Conservation (phyloP, 225 moss, liverwort and hornwort genomes). For the Marchantia polymorpha region DNA sequence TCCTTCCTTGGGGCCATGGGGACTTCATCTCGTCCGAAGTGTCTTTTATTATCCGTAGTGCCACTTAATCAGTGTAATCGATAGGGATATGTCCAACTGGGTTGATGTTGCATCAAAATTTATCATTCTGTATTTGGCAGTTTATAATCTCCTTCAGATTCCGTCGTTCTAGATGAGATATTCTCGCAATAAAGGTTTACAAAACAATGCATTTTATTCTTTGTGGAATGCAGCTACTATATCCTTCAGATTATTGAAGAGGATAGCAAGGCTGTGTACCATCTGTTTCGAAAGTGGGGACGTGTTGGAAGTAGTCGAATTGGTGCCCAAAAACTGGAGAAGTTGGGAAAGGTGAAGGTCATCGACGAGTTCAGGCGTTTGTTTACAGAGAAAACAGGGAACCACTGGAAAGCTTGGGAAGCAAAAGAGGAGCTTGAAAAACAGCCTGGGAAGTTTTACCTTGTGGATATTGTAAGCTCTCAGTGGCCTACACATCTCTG, state of each 20-base stretch:
- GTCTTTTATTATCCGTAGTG: too few species aligned
- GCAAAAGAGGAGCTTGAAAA: slow-evolving; percentile 71
- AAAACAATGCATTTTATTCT: not conserved
- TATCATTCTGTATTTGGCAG: too few species aligned
- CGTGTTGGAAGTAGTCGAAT: slow-evolving; percentile 80
- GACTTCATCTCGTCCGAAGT: not conserved
- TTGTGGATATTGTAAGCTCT: slow-evolving; percentile 81
- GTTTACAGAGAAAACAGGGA: slow-evolving; percentile 86
- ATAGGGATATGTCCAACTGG: too few species aligned
- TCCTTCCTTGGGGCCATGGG: not conserved
- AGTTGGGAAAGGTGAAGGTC: slow-evolving; percentile 52
- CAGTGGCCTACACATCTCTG: not conserved
- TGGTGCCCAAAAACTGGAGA: slow-evolving; percentile 77
- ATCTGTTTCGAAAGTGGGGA: slow-evolving; percentile 96
- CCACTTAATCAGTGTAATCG: not conserved
- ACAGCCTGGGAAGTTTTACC: slow-evolving; percentile 81
- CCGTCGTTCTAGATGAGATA: too few species aligned
- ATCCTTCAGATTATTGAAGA: slow-evolving; percentile 94
- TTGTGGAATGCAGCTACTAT: slow-evolving; percentile 60
- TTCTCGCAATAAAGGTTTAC: too few species aligned
- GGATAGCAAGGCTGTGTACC: slow-evolving; percentile 46
- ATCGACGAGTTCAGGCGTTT: slow-evolving; percentile 79
- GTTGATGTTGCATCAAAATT: too few species aligned
- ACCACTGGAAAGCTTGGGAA: slow-evolving; percentile 75
- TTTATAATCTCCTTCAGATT: too few species aligned